These are phyloP conservation scores for Spiromastix sp. DNA, from an alignment of 2,329 filamentous ascomycete genomes.

Conservation along the genomic window DNA sequence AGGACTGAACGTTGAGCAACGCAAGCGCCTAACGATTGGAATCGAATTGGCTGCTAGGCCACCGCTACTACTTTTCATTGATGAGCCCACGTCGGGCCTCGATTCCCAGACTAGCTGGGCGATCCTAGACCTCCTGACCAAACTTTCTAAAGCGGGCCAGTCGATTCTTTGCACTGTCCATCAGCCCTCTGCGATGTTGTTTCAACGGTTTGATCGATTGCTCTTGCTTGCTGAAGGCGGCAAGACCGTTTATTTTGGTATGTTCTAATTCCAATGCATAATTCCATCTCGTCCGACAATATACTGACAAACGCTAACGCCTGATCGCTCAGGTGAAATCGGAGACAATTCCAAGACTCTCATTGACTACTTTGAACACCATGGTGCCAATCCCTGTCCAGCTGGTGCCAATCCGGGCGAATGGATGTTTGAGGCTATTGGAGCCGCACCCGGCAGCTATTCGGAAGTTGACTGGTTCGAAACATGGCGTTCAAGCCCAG, in stretches of 20 bases:
- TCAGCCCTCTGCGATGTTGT: constrained; percentile 86
- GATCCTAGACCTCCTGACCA: constrained; percentile 77
- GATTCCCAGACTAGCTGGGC: constrained; percentile 91
- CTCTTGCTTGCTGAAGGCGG: constrained; percentile 55
- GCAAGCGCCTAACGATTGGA: constrained; percentile 76
- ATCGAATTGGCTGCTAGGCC: constrained; percentile 90
- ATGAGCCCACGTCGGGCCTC: constrained; percentile 88
- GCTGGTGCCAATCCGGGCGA: constrained; percentile 61
- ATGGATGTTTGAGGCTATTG: constrained; percentile 54
- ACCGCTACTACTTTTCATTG: constrained; percentile 76
- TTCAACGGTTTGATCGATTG: constrained; percentile 67
- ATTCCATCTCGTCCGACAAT: too few relatives aligned
- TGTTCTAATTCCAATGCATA: too few relatives aligned
- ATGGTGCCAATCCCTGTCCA: constrained; percentile 51
- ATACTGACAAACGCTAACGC: too few relatives aligned
- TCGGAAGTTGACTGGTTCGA: constrained; percentile 37
- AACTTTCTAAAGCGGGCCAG: constrained; percentile 77
- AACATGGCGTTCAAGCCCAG: constrained; percentile 43
- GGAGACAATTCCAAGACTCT: constrained; percentile 48
- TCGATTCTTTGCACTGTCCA: constrained; percentile 96
- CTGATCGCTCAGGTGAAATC: too few relatives aligned
- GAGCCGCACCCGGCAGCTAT: not conserved
- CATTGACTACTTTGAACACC: constrained; percentile 52
- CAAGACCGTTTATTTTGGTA: constrained; percentile 60
- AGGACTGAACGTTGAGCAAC: constrained; percentile 52